Conservation (phyloP, 768 basidiomycete species). For the Lentinula lateritia region DNA sequence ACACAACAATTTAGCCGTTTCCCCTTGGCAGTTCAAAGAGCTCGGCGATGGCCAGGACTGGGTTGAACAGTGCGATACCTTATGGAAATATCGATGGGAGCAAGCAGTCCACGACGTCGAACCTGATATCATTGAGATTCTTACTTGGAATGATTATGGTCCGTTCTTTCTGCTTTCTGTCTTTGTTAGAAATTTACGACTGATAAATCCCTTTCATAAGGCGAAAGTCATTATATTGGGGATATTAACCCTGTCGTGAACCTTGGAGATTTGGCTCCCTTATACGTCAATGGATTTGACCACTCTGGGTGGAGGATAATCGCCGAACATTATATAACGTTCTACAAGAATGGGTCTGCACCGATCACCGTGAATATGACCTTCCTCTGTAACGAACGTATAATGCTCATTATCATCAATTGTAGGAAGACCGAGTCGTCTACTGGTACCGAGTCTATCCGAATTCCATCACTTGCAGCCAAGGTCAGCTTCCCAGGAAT, state of each 20-base stretch:
- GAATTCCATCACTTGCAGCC: slow-evolving; percentile 17
- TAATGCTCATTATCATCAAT: slow-evolving; percentile 17
- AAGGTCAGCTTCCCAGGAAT: slow-evolving; percentile 21
- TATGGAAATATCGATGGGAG: slow-evolving; percentile 23
- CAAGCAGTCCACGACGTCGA: slow-evolving; percentile 19
- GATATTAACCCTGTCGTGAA: slow-evolving; percentile 20
- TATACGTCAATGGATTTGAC: slow-evolving; percentile 19
- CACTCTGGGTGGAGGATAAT: slow-evolving; percentile 19
- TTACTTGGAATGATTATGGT: slow-evolving; percentile 19
- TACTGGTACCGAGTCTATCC: slow-evolving; percentile 21
- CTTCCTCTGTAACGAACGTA: slow-evolving; percentile 11
- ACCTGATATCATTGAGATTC: slow-evolving; percentile 19
- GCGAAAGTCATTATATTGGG: slow-evolving; percentile 37
- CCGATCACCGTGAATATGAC: slow-evolving; percentile 23
- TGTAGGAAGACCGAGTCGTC: slow-evolving; percentile 16
- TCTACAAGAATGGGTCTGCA: slow-evolving; percentile 17
- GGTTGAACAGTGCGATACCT: slow-evolving; percentile 18
- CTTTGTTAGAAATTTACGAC: slow-evolving; percentile 16
- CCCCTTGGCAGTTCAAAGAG: slow-evolving; percentile 23
- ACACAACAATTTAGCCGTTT: slow-evolving; percentile 11
- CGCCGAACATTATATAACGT: slow-evolving; percentile 19
- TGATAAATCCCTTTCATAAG: slow-evolving; percentile 9
- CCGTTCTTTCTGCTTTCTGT: slow-evolving; percentile 13
- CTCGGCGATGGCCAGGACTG: slow-evolving; percentile 16
- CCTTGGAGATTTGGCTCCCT: slow-evolving; percentile 17